Conservation (phyloP, 352 stramenopile species). For the Phytopythium aichiense region DNA sequence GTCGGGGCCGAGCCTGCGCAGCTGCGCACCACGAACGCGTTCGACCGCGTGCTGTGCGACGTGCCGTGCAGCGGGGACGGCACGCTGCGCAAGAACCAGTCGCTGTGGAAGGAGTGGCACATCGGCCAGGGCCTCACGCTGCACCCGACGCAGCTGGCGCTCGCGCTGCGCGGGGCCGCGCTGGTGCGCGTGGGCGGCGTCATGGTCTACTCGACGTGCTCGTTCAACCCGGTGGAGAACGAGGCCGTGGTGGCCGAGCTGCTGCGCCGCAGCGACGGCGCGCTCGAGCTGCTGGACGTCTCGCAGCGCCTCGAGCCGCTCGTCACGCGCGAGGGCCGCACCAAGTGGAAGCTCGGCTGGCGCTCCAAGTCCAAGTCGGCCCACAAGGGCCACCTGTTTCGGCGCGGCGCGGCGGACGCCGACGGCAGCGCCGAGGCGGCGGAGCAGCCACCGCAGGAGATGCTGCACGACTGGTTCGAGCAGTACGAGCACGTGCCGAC, state of each 20-base stretch:
- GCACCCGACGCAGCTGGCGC: slow-evolving; percentile 91
- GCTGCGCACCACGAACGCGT: slow-evolving; percentile 81
- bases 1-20: slow-evolving; percentile 10
- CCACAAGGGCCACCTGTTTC: slow-evolving; percentile 75
- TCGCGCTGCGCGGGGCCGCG: slow-evolving; percentile 89
- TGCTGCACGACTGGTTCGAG: slow-evolving; percentile 77
- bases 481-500: slow-evolving; percentile 50
- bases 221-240: slow-evolving; percentile 98
- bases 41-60: slow-evolving; percentile 98
- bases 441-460: not conserved
- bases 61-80: slow-evolving; percentile 98
- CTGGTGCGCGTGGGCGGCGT: slow-evolving; percentile 88
- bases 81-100: slow-evolving; percentile 97
- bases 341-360: slow-evolving; percentile 75
- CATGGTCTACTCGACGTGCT: slow-evolving; percentile 97
- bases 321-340: slow-evolving; percentile 43
- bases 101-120: slow-evolving; percentile 93
- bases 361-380: slow-evolving; percentile 86
- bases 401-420: slow-evolving; percentile 13
- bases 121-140: slow-evolving; percentile 89
- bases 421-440: slow-evolving; percentile 2
- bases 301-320: slow-evolving; percentile 55
- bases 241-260: slow-evolving; percentile 97
- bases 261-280: slow-evolving; percentile 82
- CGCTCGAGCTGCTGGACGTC: slow-evolving; percentile 90